These are phyloP conservation scores for Fusarium sp. DNA, from an alignment of 2,329 filamentous ascomycete species.

Conservation along the genomic window DNA sequence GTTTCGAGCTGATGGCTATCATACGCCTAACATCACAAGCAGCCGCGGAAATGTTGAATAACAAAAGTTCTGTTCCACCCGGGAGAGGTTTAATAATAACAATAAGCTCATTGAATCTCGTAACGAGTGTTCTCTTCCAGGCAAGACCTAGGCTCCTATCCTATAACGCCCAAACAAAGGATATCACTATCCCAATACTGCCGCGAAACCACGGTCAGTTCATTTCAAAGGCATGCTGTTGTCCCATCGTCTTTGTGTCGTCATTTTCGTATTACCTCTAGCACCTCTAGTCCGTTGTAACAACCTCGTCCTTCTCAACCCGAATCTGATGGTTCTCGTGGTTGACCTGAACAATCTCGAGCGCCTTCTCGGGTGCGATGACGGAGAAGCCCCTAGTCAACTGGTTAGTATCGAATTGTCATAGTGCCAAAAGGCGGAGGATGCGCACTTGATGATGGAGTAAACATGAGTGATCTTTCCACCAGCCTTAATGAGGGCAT, in stretches of 20 bases:
- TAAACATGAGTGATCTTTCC: constrained; percentile 85
- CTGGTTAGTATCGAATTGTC: constrained; percentile 37
- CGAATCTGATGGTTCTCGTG: constrained; percentile 57
- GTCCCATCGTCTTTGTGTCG: constrained; percentile 10
- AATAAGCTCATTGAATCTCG: not conserved
- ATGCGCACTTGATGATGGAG: constrained; percentile 69
- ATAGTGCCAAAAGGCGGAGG: not conserved
- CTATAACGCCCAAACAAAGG: constrained; percentile 33
- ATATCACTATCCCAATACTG: constrained; percentile 15
- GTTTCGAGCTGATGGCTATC: not conserved
- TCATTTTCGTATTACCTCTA: not conserved
- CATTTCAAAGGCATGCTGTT: constrained; percentile 21
- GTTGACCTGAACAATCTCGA: constrained; percentile 73
- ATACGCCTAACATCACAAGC: not conserved
- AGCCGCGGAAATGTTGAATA: not conserved
- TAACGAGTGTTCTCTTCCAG: constrained; percentile 29
- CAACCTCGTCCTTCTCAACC: constrained; percentile 81
- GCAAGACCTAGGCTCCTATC: constrained; percentile 26
- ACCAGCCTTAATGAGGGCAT: constrained; percentile 73
- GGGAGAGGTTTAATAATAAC: not conserved
- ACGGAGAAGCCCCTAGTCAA: constrained; percentile 77
- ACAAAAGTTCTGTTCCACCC: not conserved
- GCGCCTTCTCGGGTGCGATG: constrained; percentile 72
- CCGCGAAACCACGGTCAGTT: not conserved
- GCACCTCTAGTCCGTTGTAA: constrained; percentile 53